These are phyloP conservation scores for Yamadazyma dendronema DNA, from an alignment of 1,139 yeast species.

Conservation along the genomic window DNA sequence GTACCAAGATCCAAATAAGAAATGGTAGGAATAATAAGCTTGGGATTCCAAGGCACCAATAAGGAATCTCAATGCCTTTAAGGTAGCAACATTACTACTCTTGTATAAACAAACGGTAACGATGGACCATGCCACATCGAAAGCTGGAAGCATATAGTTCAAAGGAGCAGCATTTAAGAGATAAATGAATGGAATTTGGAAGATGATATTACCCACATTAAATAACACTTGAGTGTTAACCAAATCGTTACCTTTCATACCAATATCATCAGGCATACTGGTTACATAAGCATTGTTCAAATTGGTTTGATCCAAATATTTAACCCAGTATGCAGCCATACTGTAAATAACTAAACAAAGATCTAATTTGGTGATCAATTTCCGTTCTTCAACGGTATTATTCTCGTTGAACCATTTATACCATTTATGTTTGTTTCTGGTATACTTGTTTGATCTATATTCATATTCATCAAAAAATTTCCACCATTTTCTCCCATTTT, in stretches of 20 bases:
- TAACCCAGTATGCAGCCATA: conserved; percentile 67
- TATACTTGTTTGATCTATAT: conserved; percentile 42
- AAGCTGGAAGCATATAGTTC: conserved; percentile 52
- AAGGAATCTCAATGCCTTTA: conserved; percentile 58
- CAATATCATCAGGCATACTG: conserved; percentile 57
- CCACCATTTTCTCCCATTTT: conserved; percentile 62
- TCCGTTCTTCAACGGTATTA: conserved; percentile 55
- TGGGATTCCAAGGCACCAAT: conserved; percentile 66
- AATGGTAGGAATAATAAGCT: conserved; percentile 58
- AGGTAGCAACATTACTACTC: conserved; percentile 44
- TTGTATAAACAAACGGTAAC: conserved; percentile 56
- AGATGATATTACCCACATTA: conserved; percentile 56
- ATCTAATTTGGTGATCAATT: conserved; percentile 60
- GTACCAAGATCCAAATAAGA: conserved; percentile 62
- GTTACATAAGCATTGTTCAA: conserved; percentile 69
- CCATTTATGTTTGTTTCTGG: conserved; percentile 48
- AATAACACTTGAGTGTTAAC: conserved; percentile 59
- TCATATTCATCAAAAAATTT: conserved; percentile 63
- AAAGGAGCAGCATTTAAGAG: conserved; percentile 49
- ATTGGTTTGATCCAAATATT: conserved; percentile 61
- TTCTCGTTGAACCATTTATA: conserved; percentile 63
- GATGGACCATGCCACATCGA: conserved; percentile 66
- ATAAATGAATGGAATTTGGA: conserved; percentile 52
- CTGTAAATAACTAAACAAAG: conserved; percentile 57
- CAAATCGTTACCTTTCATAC: conserved; percentile 65